Conservation (phyloP, 1,284 basidiomycete species). For the Leccinum griseonigrum region DNA sequence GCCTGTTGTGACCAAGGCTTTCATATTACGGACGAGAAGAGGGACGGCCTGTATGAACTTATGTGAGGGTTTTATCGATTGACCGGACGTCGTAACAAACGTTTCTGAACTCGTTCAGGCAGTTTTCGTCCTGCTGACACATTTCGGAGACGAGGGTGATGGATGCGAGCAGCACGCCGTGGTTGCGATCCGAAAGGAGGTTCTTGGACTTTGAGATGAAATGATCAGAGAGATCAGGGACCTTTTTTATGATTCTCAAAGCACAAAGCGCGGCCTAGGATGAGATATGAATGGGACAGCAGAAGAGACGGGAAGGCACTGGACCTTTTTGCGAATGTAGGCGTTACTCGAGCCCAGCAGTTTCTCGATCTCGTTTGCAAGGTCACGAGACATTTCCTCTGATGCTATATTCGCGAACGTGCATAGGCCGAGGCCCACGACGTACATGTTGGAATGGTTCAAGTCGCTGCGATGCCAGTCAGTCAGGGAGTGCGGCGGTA, state of each 20-base stretch:
- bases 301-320: slow-evolving; percentile 1
- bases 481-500: slow-evolving; percentile 12
- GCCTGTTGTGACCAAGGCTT: slow-evolving; percentile 93
- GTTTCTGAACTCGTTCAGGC: slow-evolving; percentile 86
- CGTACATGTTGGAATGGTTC: slow-evolving; percentile 99
- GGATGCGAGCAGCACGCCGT: slow-evolving; percentile 91
- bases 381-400: slow-evolving; percentile 97
- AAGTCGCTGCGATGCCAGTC: slow-evolving; percentile 71
- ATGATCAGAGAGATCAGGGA: slow-evolving; percentile 95
- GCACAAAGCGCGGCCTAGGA: slow-evolving; percentile 91
- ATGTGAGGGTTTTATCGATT: neutral
- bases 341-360: slow-evolving; percentile 96
- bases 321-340: slow-evolving; percentile 98
- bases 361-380: slow-evolving; percentile 97
- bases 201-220: slow-evolving; percentile 88
- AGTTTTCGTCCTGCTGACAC: slow-evolving; percentile 76
- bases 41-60: slow-evolving; percentile 72
- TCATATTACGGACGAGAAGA: slow-evolving; percentile 92
- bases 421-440: slow-evolving; percentile 94
- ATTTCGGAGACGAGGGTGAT: slow-evolving; percentile 96
- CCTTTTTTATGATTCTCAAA: slow-evolving; percentile 94
- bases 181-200: slow-evolving; percentile 93
- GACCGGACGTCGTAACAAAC: slow-evolving; percentile 41
- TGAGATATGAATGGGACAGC: slow-evolving; percentile 7
- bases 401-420: slow-evolving; percentile 99